Base-by-base conservation (phyloP, 345 rosid species). In the Linum lewisii region DNA sequence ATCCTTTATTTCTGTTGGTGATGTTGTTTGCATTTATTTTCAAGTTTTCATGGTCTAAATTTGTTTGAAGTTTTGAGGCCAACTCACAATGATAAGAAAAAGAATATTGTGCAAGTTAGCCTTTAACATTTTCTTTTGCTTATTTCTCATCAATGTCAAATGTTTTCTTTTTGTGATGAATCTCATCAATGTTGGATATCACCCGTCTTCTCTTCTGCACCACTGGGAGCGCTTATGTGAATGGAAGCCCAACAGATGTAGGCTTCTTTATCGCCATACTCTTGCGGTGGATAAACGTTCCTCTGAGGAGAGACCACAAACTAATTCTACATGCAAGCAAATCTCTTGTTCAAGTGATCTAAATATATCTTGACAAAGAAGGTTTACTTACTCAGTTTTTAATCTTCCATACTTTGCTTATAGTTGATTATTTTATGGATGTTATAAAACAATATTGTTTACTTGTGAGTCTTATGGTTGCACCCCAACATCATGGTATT, bases 201-300 rank as follows among this genome's bases (percentile, higher is more conserved):
- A 6, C 13, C 47, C 18, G n/a, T n/a, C n/a, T n/a, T 42, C 47
- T 70, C 38, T 60, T 37, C 23, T 81, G 79, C 90, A 92, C 96
- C 98, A 92, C 60, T 86, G 90, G 88, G 79, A 77, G 57, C 93
- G 77, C 66, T 82, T 92, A 63, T 88, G 98, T 70, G 98, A 88
- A 72, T 92, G 98, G 76, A 76, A 88, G 62, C 66, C 86, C 61
- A 76, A 77, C 62, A 86, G 72, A 72, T 80, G 57, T 59, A 63
- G 84, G 57, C 88, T 92, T 38, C 83, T 73, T 36, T 92, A 92
- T 67, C 98, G 90, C 24, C 72, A 86, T 74, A 80, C 88, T 51
- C 78, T 88, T 68, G 88, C 88, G 55, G 55, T 78, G 57, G 84
- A 79, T 66, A 77, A 70, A 20, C 53, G 62, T 67, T 73, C 25